phyloP scores from a whole-genome alignment of 192 early-diverging fungal genomes.

The Martensiomyces pterosporus region DNA sequence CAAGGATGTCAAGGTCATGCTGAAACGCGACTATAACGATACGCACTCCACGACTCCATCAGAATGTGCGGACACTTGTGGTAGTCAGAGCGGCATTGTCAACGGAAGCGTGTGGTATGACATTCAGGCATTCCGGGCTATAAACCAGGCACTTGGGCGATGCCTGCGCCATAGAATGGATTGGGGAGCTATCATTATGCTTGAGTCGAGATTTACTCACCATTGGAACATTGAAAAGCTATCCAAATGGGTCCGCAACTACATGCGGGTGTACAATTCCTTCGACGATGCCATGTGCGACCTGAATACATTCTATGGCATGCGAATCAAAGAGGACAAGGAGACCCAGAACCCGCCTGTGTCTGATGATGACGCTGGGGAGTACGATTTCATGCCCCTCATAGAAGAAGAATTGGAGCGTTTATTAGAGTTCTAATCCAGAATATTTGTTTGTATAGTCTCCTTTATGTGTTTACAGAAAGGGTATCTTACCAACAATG shows the following conservation, averaged over 20 bases:
- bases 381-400: too few species aligned
- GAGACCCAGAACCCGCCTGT: too few species aligned
- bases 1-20: conserved; percentile 47
- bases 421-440: too few species aligned
- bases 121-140: conserved; percentile 56
- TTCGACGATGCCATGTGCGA: conserved; percentile 21
- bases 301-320: conserved; percentile 20
- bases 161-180: conserved; percentile 56
- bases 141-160: conserved; percentile 59
- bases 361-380: too few species aligned
- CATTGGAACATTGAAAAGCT: conserved; percentile 22
- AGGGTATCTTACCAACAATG: too few species aligned
- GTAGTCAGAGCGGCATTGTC: too few species aligned
- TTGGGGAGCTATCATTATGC: conserved; percentile 60
- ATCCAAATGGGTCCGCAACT: conserved; percentile 50
- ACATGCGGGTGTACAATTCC: conserved; percentile 8
- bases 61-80: too few species aligned
- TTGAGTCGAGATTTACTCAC: conserved; percentile 50
- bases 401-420: too few species aligned
- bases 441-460: too few species aligned
- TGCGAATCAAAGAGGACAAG: conserved; percentile 20
- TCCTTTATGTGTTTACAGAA: too few species aligned
- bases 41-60: too few species aligned
- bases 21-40: conserved; percentile 55
- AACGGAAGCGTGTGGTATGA: conserved; percentile 54